Evolutionary conservation across 495 filamentous ascomycete species (phyloP).

Genomic region (Delitschia confertaspora): DNA sequence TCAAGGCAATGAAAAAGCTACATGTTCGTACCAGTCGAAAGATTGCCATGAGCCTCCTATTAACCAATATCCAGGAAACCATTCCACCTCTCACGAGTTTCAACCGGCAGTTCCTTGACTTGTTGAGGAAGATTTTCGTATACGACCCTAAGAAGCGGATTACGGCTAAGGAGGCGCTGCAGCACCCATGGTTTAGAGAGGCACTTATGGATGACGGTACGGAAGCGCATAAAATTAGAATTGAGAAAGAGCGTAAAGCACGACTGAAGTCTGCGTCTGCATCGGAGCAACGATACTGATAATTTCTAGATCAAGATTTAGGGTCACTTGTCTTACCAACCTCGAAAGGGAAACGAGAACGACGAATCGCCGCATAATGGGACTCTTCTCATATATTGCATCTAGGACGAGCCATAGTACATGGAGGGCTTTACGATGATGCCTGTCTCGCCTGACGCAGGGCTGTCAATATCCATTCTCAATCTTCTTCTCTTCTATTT

Average conservation of each 20-base stretch:
- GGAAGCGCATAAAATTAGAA: conserved; percentile 50
- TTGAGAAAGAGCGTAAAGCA: conserved; percentile 24
- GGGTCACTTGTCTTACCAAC: no score
- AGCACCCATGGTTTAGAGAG: conserved; percentile 94
- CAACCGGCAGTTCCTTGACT: conserved; percentile 76
- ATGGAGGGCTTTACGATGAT: no score
- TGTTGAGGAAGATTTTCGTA: conserved; percentile 83
- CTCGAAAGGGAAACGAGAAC: neutral
- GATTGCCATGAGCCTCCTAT: neutral
- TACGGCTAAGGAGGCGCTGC: conserved; percentile 80
- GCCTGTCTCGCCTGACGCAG: no score
- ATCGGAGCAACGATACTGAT: no score
- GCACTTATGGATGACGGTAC: conserved; percentile 79
- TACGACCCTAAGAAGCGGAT: conserved; percentile 89
- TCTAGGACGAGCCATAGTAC: conserved; percentile 25
- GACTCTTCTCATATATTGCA: conserved; percentile 20
- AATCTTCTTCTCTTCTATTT: no score
- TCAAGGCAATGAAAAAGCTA: conserved; percentile 86
- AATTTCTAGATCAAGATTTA: no score
- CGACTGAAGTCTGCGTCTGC: no score
- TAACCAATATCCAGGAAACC: conserved; percentile 57
- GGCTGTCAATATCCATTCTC: no score
- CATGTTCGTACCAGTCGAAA: conserved; percentile 49
- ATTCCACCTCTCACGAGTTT: conserved; percentile 73
- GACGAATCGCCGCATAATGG: neutral